A percentile compares a stretch with the other conserved stretches of the same genome.
These are phyloP conservation scores for Glebionis coronaria DNA, from an alignment of 129 eudicot genomes.

Conservation along the genomic window DNA sequence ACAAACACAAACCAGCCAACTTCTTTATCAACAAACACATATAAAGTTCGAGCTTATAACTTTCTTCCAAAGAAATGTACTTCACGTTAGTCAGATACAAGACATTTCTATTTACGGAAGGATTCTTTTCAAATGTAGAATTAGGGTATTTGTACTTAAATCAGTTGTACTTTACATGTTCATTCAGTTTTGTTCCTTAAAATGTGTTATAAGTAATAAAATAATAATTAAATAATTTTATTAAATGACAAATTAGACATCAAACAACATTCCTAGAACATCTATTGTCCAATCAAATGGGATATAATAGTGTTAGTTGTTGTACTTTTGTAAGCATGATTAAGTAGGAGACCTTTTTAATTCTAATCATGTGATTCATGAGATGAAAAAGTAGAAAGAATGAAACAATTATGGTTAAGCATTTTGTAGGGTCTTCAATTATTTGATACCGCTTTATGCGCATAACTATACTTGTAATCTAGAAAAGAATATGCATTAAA, in stretches of 20 bases:
- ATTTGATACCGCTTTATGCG: conserved; percentile 33
- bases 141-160: no score
- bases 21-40: no score
- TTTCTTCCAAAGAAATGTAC: no score
- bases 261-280: conserved; percentile 1
- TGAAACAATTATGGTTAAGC: conserved; percentile 24
- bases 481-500: conserved; percentile 23
- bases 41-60: no score
- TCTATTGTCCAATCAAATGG: conserved; percentile 27
- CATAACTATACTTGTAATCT: conserved; percentile 26
- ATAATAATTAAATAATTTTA: not conserved
- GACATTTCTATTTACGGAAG: no score
- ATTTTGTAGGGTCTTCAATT: conserved; percentile 39
- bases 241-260: not conserved
- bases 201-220: no score
- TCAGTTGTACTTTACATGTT: no score
- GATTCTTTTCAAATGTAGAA: no score
- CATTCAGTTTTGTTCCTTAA: no score
- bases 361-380: conserved; percentile 37
- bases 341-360: conserved; percentile 3
- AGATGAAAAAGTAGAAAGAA: conserved; percentile 36
- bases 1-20: no score
- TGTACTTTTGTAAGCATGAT: conserved; percentile 35
- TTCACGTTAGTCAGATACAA: no score
- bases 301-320: conserved; percentile 9